Evolutionary conservation across 2,329 filamentous ascomycete genomes (phyloP).

Genomic region (Alternaria sp.): DNA sequence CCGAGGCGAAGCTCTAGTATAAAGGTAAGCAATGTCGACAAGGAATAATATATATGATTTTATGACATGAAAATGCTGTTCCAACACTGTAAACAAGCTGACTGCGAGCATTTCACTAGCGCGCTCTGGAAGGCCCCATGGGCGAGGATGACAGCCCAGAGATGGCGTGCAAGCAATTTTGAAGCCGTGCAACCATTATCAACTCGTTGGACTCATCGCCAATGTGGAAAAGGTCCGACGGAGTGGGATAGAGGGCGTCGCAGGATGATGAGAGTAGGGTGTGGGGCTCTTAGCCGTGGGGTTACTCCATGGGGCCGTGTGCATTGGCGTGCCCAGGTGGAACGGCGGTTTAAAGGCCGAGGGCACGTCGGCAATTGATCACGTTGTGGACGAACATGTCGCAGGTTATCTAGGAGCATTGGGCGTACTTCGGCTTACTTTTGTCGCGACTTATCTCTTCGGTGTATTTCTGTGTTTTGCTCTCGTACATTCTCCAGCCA

Average conservation of each 20-base stretch:
- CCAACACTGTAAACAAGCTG: neutral
- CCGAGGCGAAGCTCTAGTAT: conserved; percentile 27
- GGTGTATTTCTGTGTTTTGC: neutral
- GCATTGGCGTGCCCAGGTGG: conserved; percentile 5
- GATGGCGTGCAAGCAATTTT: neutral
- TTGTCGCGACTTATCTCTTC: conserved; percentile 2
- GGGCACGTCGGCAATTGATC: conserved; percentile 39
- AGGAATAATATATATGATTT: neutral
- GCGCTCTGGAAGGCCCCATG: no score
- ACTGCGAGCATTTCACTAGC: neutral
- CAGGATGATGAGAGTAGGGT: conserved; percentile 19
- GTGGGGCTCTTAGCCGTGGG: conserved; percentile 26
- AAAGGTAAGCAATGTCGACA: neutral
- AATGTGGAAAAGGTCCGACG: conserved; percentile 3
- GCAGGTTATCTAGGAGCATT: conserved; percentile 19
- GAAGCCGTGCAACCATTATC: neutral
- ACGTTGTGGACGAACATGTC: conserved; percentile 29
- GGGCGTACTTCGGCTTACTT: conserved; percentile 1
- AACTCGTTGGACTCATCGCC: neutral
- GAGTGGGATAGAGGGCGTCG: neutral
- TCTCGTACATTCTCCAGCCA: neutral
- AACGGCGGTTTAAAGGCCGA: conserved; percentile 22
- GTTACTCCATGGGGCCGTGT: conserved; percentile 16
- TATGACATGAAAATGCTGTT: neutral
- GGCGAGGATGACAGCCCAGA: no score